Base-by-base conservation (phyloP, 129 eudicot genomes). In the Calendula officinalis region DNA sequence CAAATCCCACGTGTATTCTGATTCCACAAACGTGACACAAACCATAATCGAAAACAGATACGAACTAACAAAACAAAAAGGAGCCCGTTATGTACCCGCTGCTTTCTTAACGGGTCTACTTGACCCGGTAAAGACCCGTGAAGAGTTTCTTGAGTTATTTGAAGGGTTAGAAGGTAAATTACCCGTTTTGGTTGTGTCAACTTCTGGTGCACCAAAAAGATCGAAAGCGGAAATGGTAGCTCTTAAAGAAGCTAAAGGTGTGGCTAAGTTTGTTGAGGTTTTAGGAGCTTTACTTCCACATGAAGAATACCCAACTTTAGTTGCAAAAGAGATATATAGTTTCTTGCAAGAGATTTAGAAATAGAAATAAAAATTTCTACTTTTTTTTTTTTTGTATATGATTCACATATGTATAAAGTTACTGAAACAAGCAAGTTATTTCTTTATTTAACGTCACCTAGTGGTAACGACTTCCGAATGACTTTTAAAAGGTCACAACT, bases 171-270 rank as follows among this genome's bases (percentile, higher is more conserved):
- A 88, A 15, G 91, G 89, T 43, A 65, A 64, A 45, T 44, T 85
- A 55, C 91, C 98, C 0, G 80, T 85, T 49, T 54, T 88, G 27
- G 95, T 92, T 13, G 77, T 92, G 62, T 85, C 95, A 13, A 75
- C 96, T 11, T 43, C 82, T 3, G 82, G 84, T 27, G 75, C 98
- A 67, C 98, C 98, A 14, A 92, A 77, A 77, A 88, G 98, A 75
- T 92, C 98, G 34, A 92, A 92, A 76, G 95, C 95, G 6, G 98
- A 92, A 78, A 92, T 92, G 98, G 91, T 85, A 78, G 89, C 91
- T 66, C 85, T 92, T 22, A 82, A 75, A 72, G 95, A 84, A 60
- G 96, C 87, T 52, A 85, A 92, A 79, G 98, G 96, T 48, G 95
- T 92, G 15, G 76, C 64, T 74, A 92, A 86, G 64, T 92, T 78